phyloP scores from a whole-genome alignment of 345 rosid genomes.

The Noccaea bulbosa region DNA sequence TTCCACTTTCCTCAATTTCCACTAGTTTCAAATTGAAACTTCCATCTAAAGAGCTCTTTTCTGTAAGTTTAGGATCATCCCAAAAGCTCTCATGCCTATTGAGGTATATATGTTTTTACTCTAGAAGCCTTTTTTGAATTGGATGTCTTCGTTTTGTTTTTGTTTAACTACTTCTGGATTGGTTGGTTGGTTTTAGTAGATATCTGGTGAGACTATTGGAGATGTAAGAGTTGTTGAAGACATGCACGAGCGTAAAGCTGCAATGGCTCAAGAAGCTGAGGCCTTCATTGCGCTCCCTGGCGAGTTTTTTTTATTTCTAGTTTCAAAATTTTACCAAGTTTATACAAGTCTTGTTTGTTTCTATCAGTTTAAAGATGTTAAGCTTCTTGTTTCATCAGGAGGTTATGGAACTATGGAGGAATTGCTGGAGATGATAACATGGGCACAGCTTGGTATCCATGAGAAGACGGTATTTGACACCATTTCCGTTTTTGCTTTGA shows the following conservation, averaged over 20 bases:
- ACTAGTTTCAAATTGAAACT: neutral
- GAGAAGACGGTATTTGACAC: conserved; percentile 64
- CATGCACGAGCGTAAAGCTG: conserved; percentile 98
- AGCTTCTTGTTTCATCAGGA: conserved; percentile 50
- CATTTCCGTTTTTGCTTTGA: neutral
- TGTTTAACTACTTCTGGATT: no score
- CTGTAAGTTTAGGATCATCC: conserved; percentile 67
- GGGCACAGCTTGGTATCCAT: conserved; percentile 97
- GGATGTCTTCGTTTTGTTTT: no score
- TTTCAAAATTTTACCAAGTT: neutral
- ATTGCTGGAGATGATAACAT: conserved; percentile 91
- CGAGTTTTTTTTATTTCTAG: conserved; percentile 45
- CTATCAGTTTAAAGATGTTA: conserved; percentile 16
- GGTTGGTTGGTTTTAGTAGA: conserved; percentile 47
- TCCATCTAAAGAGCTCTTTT: neutral
- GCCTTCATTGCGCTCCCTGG: conserved; percentile 98
- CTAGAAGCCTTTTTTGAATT: neutral
- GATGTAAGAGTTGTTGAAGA: conserved; percentile 81
- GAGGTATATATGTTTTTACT: conserved; percentile 60
- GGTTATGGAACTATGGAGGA: conserved; percentile 99
- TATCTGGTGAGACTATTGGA: conserved; percentile 89
- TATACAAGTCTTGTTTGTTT: neutral
- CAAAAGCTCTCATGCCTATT: conserved; percentile 75
- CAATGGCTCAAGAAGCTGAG: conserved; percentile 92
- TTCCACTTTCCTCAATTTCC: neutral